Evolutionary conservation across 1,284 basidiomycete genomes (phyloP).

Genomic region (Papiliotrema fonsecae): DNA sequence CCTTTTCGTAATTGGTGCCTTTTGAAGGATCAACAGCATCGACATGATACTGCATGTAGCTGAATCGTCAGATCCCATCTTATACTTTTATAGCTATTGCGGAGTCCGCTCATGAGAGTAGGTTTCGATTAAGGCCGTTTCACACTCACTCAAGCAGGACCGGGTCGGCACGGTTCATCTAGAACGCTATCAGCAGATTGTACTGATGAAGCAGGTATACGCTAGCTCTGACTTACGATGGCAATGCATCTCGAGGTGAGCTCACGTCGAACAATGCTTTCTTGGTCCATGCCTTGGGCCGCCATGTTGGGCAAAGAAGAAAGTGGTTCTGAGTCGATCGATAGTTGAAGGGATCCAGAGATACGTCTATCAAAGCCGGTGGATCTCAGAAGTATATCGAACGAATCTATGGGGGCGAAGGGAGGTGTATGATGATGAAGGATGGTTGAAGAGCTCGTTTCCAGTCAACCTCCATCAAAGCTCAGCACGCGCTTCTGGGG

Average conservation of each 20-base stretch:
- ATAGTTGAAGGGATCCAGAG: no score
- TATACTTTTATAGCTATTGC: not conserved
- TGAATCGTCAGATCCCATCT: slow-evolving; percentile 23
- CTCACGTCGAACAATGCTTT: slow-evolving; percentile 52
- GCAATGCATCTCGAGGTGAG: slow-evolving; percentile 97
- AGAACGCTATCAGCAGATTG: not conserved
- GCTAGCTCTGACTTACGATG: slow-evolving; percentile 52
- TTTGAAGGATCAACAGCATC: slow-evolving; percentile 73
- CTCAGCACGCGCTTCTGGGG: no score
- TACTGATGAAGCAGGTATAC: not conserved
- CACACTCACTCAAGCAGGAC: slow-evolving; percentile 60
- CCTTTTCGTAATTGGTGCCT: slow-evolving; percentile 87
- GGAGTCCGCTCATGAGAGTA: not conserved
- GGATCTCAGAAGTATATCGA: no score
- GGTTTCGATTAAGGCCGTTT: not conserved
- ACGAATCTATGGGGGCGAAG: no score
- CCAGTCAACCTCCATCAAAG: no score
- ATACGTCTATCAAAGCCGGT: no score
- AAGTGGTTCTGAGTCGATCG: not conserved
- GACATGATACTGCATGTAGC: slow-evolving; percentile 94
- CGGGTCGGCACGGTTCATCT: slow-evolving; percentile 91
- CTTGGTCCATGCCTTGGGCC: slow-evolving; percentile 31
- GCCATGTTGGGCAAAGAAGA: slow-evolving; percentile 23
- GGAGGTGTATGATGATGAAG: no score
- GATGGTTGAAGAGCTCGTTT: no score